Conservation (phyloP, 106 monocot species). For the Dioscorea zingiberensis region DNA sequence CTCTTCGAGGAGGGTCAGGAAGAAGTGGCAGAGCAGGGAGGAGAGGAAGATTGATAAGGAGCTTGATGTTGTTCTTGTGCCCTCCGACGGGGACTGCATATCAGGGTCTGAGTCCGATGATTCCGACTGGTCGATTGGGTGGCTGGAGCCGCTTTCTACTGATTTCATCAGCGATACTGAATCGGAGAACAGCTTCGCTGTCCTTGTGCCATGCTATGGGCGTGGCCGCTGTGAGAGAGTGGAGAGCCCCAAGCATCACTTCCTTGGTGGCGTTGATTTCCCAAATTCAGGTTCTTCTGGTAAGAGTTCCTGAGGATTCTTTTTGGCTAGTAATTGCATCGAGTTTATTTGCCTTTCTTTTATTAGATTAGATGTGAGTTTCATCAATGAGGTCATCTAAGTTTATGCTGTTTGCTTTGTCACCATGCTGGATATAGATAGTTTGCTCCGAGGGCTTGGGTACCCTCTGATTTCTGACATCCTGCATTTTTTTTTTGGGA, state of each 20-base stretch:
- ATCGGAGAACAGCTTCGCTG: constrained; percentile 22
- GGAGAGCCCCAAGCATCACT: constrained; percentile 10
- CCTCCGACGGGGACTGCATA: constrained; percentile 20
- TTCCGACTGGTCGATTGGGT: constrained; percentile 31
- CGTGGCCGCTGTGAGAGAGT: constrained; percentile 20
- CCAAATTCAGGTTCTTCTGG: constrained; percentile 19
- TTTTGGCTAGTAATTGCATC: not conserved
- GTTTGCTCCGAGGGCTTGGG: not conserved
- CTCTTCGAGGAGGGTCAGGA: constrained; percentile 25
- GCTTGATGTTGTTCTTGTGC: constrained; percentile 20
- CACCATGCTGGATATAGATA: not conserved
- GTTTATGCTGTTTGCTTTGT: not conserved
- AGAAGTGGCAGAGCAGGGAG: constrained; percentile 27
- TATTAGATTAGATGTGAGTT: too few species aligned
- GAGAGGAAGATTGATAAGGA: constrained; percentile 20
- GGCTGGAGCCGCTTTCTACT: constrained; percentile 24
- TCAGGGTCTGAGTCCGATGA: constrained; percentile 28
- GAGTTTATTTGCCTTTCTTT: not conserved
- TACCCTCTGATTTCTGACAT: not conserved
- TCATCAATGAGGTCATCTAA: not conserved
- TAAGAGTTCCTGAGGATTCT: constrained; percentile 10
- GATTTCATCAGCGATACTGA: constrained; percentile 21
- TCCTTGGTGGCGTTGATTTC: constrained; percentile 11
- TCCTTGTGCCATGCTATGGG: constrained; percentile 26
- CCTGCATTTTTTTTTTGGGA: not conserved